Base-by-base conservation (phyloP, 73 alveolate species). In the Symbiodinium pilosum region DNA sequence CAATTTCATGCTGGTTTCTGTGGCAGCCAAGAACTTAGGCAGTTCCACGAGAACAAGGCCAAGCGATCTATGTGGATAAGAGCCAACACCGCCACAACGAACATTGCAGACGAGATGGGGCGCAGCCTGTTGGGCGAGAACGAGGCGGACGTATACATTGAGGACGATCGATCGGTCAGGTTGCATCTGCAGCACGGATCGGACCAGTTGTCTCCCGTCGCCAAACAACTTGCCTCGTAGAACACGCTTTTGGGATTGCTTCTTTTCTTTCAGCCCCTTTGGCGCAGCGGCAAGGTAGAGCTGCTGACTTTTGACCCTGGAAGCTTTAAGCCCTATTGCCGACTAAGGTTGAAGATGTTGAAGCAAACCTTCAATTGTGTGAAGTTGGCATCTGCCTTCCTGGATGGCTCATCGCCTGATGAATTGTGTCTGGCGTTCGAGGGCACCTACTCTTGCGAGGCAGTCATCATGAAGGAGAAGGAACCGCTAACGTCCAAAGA, bases 121-220 rank as follows among this genome's bases (percentile, higher is more conserved):
- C 41, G n/a, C 28, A 24, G 26, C 34, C n/a, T 83, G 59, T 41
- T 83, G 89, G 89, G 89, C 11, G 89, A 39, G 68, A 83, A 26
- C 38, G 89, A 83, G 89, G 59, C 4, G 56, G 89, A 83, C 43
- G 12, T 83, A 20, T 83, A 83, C 89, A 83, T 83, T 30, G 89
- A 83, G 59, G 89, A 83, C 59, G 77, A 59, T 7, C 77, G 77
- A 59, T 59, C 77, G 36, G 28, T 59, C 77, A 59, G n/a, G 6
- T 59, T 59, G 77, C 77, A 59, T 59, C 77, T 59, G 38, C 77
- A 59, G 77, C 77, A 59, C 77, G 77, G 77, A 18, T n/a, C 28
- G 77, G 77, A 59, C 77, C 77, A 59, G 39, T 0, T 59, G 77
- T 59, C 32, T 59, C 77, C 3, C 28, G 77, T 28, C 36, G 77